Evolutionary conservation across 352 stramenopile genomes (phyloP).

Genomic region (Pythium rhizo-oryzae): DNA sequence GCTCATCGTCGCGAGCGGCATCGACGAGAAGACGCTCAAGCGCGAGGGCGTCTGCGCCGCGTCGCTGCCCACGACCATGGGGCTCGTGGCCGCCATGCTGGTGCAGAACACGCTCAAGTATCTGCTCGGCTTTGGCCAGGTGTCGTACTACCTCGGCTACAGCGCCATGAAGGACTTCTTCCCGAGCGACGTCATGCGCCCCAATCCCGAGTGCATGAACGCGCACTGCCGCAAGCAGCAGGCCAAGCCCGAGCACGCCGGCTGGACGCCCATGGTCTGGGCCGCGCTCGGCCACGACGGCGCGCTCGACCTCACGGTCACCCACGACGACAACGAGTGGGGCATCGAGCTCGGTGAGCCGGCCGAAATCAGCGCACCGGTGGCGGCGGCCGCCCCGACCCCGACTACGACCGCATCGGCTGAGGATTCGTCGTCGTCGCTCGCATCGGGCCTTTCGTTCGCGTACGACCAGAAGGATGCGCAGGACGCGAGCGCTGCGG

Average conservation of each 20-base stretch:
- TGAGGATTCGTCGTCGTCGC: constrained; percentile 17
- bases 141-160: constrained; percentile 90
- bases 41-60: constrained; percentile 88
- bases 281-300: constrained; percentile 57
- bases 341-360: constrained; percentile 72
- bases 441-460: constrained; percentile 63
- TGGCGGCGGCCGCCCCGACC: constrained; percentile 11
- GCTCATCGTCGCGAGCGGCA: constrained; percentile 84
- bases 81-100: constrained; percentile 82
- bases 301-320: constrained; percentile 44
- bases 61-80: constrained; percentile 91
- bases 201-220: constrained; percentile 87
- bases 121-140: constrained; percentile 79
- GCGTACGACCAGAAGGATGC: constrained; percentile 47
- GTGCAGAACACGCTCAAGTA: constrained; percentile 92
- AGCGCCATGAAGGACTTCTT: constrained; percentile 91
- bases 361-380: constrained; percentile 23
- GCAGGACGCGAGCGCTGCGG: constrained; percentile 5
- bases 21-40: constrained; percentile 88
- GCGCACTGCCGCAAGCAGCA: constrained; percentile 78
- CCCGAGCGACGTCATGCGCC: constrained; percentile 75
- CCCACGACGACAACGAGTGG: constrained; percentile 87
- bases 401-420: constrained; percentile 13
- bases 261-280: constrained; percentile 80
- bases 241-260: constrained; percentile 37